phyloP scores from a whole-genome alignment of 345 rosid genomes.

The Anastatica hierochuntica region DNA sequence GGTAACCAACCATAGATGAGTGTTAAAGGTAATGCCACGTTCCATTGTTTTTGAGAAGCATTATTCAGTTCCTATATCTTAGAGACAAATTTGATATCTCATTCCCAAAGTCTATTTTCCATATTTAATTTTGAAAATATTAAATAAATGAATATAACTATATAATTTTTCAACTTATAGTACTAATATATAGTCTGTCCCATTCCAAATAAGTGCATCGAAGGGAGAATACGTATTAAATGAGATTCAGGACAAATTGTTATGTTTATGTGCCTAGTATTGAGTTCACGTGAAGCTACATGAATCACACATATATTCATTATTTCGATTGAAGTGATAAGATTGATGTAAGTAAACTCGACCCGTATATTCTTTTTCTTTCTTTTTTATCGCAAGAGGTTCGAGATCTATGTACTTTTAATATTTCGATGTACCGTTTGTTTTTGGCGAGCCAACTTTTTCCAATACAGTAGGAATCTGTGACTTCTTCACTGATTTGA shows the following conservation, averaged over 20 bases:
- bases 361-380: not conserved
- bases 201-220: conserved; percentile 17
- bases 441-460: too few species aligned
- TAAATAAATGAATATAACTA: not conserved
- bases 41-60: conserved; percentile 12
- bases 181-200: conserved; percentile 1
- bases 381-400: too few species aligned
- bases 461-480: too few species aligned
- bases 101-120: conserved; percentile 10
- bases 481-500: too few species aligned
- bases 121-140: not conserved
- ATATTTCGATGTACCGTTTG: too few species aligned
- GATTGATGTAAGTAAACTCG: conserved; percentile 2
- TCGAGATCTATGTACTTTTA: too few species aligned
- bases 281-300: conserved; percentile 23
- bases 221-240: conserved; percentile 10
- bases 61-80: conserved; percentile 6
- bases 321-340: not conserved
- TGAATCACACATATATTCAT: conserved; percentile 13
- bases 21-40: conserved; percentile 24
- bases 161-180: too few species aligned
- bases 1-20: conserved; percentile 8
- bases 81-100: conserved; percentile 24
- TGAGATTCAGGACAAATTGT: conserved; percentile 17
- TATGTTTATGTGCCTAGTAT: conserved; percentile 7